Base-by-base conservation (phyloP, 2,329 filamentous ascomycete genomes). In the Thelonectria olida region DNA sequence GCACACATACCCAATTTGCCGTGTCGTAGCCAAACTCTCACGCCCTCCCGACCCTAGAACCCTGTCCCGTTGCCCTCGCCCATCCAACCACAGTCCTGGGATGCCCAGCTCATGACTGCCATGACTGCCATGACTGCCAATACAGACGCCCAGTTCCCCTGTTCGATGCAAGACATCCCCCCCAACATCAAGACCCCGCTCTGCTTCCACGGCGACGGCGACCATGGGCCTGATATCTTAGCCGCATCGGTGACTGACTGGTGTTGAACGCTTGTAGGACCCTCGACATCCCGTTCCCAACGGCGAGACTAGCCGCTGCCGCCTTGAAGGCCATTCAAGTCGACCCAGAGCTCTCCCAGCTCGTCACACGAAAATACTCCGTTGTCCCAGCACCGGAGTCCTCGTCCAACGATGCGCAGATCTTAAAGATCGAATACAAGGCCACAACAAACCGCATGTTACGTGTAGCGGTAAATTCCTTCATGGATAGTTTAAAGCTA, bases 361-460 rank as follows among this genome's bases (percentile, higher is more conserved):
- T 96, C 10, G 95, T 98, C 56, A 85, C 84, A 45, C 89, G 95
- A 58, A 82, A 84, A 2, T 90, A 97, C 66, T 82, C 84, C 39
- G 81, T 93, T 50, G 78, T 80, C 25, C 47, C 73, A n/a, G 66
- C 71, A 20, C 50, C 72, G 12, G 52, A 66, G 54, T 63, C 71
- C 22, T 62, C 68, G 23, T 47, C 62, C 22, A 60, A 66, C 25
- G 73, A 74, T 39, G 71, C 75, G 17, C 78, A 73, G 20, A 78
- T 94, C 5, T 82, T 98, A 49, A 83, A 85, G 62, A 90, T 92
- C 9, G 85, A 90, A 62, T 98, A 98, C 79, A 86, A 84, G 55
- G 96, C 96, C 1, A 93, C 93, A 0, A 98, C 96, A 19, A 97
- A 97, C 75, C 90, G 96, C 68, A 98, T 98, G 95, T 84, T 99